These are phyloP conservation scores for Butyriboletus appendiculatus DNA, from an alignment of 1,284 basidiomycete species.

Conservation along the genomic window DNA sequence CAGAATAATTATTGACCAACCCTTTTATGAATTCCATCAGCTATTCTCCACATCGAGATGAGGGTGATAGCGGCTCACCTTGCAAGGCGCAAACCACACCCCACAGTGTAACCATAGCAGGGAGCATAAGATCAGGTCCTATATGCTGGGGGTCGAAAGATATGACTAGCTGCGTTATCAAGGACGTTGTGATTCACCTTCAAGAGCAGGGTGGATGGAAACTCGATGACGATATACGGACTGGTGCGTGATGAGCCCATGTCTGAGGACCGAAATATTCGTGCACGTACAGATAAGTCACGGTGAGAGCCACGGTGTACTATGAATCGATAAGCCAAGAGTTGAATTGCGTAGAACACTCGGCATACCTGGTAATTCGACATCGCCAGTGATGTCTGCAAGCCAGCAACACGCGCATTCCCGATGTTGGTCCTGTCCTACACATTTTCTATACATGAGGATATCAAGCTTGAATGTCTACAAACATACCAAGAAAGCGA, in stretches of 20 bases:
- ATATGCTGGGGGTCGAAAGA: slow-evolving; percentile 40
- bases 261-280: background rate
- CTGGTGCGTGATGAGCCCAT: slow-evolving; percentile 28
- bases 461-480: background rate
- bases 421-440: slow-evolving; percentile 49
- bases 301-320: slow-evolving; percentile 55
- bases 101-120: slow-evolving; percentile 57
- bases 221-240: slow-evolving; percentile 56
- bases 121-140: slow-evolving; percentile 59
- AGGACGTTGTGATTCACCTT: slow-evolving; percentile 38
- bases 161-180: background rate
- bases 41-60: slow-evolving; percentile 1
- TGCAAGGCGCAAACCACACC: slow-evolving; percentile 57
- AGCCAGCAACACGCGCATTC: slow-evolving; percentile 61
- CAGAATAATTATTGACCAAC: slow-evolving; percentile 50
- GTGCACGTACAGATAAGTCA: slow-evolving; percentile 47
- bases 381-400: slow-evolving; percentile 53
- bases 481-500: slow-evolving; percentile 48
- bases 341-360: too few species aligned
- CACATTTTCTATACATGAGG: background rate
- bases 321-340: slow-evolving; percentile 9
- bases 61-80: slow-evolving; percentile 37
- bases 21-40: slow-evolving; percentile 37
- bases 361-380: slow-evolving; percentile 31
- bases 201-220: slow-evolving; percentile 59